Conservation (phyloP, 1,139 yeast species). For the Saccharomyces hybrid region DNA sequence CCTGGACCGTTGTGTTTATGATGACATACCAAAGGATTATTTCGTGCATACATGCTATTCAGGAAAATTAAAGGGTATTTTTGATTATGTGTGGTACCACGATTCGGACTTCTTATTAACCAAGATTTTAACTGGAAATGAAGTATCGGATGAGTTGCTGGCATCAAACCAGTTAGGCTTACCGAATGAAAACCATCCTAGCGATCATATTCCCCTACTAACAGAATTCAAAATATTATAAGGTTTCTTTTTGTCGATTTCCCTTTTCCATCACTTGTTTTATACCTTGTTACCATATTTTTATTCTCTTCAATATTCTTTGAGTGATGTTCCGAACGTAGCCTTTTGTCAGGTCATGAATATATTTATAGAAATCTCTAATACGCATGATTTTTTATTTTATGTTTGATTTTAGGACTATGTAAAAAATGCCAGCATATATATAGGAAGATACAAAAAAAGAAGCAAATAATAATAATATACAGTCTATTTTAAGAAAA, state of each 20-base stretch:
- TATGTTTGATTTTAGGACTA: background rate
- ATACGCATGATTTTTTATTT: background rate
- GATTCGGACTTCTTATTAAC: slow-evolving; percentile 33
- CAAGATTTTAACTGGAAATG: slow-evolving; percentile 66
- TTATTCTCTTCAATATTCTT: background rate
- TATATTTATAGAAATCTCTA: background rate
- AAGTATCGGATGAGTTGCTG: slow-evolving; percentile 50
- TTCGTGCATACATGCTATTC: slow-evolving; percentile 47
- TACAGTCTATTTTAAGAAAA: background rate
- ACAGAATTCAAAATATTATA: slow-evolving; percentile 54
- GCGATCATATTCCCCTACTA: slow-evolving; percentile 84
- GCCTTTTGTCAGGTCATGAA: background rate
- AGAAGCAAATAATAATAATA: background rate
- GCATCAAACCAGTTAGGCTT: slow-evolving; percentile 61
- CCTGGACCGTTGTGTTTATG: slow-evolving; percentile 33
- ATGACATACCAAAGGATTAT: slow-evolving; percentile 32
- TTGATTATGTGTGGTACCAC: slow-evolving; percentile 55
- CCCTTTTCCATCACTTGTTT: background rate
- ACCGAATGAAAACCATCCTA: slow-evolving; percentile 85
- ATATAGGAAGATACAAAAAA: slow-evolving; percentile 4
- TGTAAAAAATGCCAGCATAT: slow-evolving; percentile 2
- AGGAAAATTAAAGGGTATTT: slow-evolving; percentile 41
- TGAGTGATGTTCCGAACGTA: background rate
- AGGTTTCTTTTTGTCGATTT: background rate
- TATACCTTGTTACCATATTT: slow-evolving; percentile 5